These are phyloP conservation scores for Tetraselmis chui DNA, from an alignment of 139 green algal genomes.

Conservation along the genomic window DNA sequence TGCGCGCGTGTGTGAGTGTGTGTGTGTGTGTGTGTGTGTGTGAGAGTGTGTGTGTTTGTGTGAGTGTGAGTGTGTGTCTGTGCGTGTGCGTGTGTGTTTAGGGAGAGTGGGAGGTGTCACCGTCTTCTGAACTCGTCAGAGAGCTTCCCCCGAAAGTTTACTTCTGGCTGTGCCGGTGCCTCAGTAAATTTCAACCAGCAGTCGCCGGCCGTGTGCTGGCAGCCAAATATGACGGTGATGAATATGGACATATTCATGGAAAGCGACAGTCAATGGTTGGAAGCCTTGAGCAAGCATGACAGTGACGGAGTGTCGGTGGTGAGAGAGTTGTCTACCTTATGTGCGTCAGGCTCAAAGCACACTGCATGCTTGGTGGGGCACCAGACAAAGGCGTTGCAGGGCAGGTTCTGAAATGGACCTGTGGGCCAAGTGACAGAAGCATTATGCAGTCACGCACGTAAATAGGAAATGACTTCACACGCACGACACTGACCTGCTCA, in stretches of 20 bases:
- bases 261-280: not conserved
- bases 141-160: constrained; percentile 5
- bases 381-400: constrained; percentile 79
- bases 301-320: no score
- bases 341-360: constrained; percentile 82
- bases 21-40: no score
- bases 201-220: constrained; percentile 60
- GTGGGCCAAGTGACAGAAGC: constrained; percentile 1
- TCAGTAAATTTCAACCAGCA: constrained; percentile 90
- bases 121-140: not conserved
- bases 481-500: no score
- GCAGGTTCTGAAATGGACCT: constrained; percentile 52
- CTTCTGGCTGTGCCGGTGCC: constrained; percentile 27
- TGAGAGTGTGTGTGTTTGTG: no score
- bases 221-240: not conserved
- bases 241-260: not conserved
- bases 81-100: not conserved
- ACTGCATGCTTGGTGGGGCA: constrained; percentile 39
- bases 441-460: no score
- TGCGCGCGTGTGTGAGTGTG: no score
- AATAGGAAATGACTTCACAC: no score
- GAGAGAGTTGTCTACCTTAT: constrained; percentile 37
- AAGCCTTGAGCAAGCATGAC: not conserved
- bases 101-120: not conserved
- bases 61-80: no score